Evolutionary conservation across 306 rosid genomes (phyloP).

Genomic region (Parietaria judaica): DNA sequence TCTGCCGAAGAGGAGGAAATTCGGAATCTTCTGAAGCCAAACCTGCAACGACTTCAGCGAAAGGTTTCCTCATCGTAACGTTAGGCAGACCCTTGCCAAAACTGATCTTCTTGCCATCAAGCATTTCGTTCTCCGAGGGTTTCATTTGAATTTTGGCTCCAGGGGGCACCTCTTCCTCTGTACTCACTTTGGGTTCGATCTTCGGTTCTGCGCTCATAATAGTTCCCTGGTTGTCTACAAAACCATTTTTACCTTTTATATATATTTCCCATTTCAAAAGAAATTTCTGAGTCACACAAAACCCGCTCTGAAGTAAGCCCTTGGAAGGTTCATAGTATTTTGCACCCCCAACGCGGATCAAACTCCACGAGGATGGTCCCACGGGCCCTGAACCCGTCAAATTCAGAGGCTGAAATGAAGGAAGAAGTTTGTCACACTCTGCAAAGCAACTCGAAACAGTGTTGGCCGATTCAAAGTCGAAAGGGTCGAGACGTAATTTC

Average conservation of each 20-base stretch:
- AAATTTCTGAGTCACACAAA: slow-evolving; percentile 58
- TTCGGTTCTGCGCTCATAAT: slow-evolving; percentile 16
- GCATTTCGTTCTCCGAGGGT: slow-evolving; percentile 31
- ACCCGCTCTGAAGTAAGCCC: slow-evolving; percentile 92
- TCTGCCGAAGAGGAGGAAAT: slow-evolving; percentile 83
- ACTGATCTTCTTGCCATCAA: slow-evolving; percentile 48
- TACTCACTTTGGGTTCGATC: slow-evolving; percentile 32
- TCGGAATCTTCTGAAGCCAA: slow-evolving; percentile 53
- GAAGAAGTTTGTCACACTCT: slow-evolving; percentile 80
- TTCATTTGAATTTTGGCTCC: slow-evolving; percentile 37
- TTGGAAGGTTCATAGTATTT: slow-evolving; percentile 76
- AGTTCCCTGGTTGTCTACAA: slow-evolving; percentile 33
- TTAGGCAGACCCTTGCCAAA: slow-evolving; percentile 65
- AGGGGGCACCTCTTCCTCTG: slow-evolving; percentile 32
- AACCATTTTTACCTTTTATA: slow-evolving; percentile 28
- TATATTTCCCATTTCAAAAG: slow-evolving; percentile 59
- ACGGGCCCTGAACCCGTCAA: slow-evolving; percentile 39
- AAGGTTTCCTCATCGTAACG: slow-evolving; percentile 75
- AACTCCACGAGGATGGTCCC: slow-evolving; percentile 66
- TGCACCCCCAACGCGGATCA: slow-evolving; percentile 77
- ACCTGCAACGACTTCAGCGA: slow-evolving; percentile 96
- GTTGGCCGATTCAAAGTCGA: slow-evolving; percentile 79
- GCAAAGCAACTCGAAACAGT: slow-evolving; percentile 41
- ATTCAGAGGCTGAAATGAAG: slow-evolving; percentile 61
- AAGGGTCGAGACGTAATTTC: slow-evolving; percentile 64